phyloP scores from a whole-genome alignment of 768 basidiomycete genomes.

The Leccinum variicolor region DNA sequence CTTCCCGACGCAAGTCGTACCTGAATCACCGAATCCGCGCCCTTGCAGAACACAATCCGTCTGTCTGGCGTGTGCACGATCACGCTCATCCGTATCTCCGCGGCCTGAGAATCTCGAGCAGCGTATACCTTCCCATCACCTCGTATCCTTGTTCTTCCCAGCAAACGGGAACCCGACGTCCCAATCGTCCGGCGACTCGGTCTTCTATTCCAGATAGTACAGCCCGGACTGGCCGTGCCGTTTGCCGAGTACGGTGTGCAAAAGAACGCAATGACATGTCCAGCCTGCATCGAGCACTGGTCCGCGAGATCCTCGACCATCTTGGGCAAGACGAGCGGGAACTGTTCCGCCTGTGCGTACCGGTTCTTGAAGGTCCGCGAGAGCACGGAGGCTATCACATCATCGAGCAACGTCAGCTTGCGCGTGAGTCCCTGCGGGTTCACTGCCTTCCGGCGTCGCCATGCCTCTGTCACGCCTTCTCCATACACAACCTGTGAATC shows the following conservation, averaged over 20 bases:
- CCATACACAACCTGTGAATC: conserved; percentile 82
- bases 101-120: conserved; percentile 76
- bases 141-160: conserved; percentile 65
- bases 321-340: conserved; percentile 85
- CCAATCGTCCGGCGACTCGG: conserved; percentile 87
- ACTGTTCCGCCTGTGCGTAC: conserved; percentile 72
- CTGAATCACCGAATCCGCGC: conserved; percentile 96
- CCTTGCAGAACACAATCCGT: conserved; percentile 85
- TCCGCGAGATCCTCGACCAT: conserved; percentile 69
- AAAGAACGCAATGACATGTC: conserved; percentile 80
- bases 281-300: conserved; percentile 53
- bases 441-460: conserved; percentile 75
- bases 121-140: conserved; percentile 82
- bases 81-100: conserved; percentile 91
- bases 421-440: conserved; percentile 70
- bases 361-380: conserved; percentile 83
- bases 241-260: conserved; percentile 90
- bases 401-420: conserved; percentile 62
- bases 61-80: conserved; percentile 84
- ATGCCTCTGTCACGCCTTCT: conserved; percentile 94
- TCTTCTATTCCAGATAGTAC: conserved; percentile 80
- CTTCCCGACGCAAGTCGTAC: conserved; percentile 76
- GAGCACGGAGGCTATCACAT: conserved; percentile 73
- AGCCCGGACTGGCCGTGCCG: conserved; percentile 58
- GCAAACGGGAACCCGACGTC: conserved; percentile 94